phyloP scores from a whole-genome alignment of 192 early-diverging fungal genomes.

The Podila epicladia region DNA sequence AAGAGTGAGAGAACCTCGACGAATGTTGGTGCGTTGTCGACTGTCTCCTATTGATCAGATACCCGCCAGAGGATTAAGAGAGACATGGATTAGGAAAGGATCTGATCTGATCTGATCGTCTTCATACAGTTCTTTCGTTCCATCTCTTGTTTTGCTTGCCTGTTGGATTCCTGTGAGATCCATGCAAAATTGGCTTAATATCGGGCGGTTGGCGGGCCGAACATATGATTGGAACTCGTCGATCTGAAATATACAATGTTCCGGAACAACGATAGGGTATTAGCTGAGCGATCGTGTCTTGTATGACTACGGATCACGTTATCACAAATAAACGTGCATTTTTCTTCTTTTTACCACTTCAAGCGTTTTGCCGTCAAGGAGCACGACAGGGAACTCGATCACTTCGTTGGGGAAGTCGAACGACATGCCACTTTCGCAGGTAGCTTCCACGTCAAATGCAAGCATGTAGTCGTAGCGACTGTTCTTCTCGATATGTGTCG shows the following conservation, averaged over 20 bases:
- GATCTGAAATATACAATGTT: conserved; percentile 33
- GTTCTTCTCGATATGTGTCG: neutral
- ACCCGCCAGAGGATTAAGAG: neutral
- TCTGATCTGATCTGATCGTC: neutral
- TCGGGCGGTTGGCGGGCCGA: conserved; percentile 70
- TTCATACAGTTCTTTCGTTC: neutral
- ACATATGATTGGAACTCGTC: conserved; percentile 82
- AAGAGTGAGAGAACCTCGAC: conserved; percentile 41
- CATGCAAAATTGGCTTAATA: conserved; percentile 79
- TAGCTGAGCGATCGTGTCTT: neutral
- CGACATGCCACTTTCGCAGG: conserved; percentile 66
- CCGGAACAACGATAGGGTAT: conserved; percentile 7
- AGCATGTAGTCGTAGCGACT: conserved; percentile 67
- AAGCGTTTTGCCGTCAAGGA: conserved; percentile 70
- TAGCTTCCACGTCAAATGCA: conserved; percentile 87
- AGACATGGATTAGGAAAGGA: too few relatives aligned
- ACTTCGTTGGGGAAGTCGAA: conserved; percentile 82
- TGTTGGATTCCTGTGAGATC: conserved; percentile 84
- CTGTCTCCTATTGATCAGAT: conserved; percentile 19
- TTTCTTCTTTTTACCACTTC: conserved; percentile 60
- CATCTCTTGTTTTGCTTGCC: conserved; percentile 31
- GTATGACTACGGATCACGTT: too few relatives aligned
- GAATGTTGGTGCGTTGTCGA: conserved; percentile 50
- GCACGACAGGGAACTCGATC: conserved; percentile 86
- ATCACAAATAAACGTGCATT: neutral